Percentiles rank a stretch among this genome's conserved stretches.
Evolutionary conservation across 177 flowering plant species (phyloP).

Genomic region (Vitis hybrid): DNA sequence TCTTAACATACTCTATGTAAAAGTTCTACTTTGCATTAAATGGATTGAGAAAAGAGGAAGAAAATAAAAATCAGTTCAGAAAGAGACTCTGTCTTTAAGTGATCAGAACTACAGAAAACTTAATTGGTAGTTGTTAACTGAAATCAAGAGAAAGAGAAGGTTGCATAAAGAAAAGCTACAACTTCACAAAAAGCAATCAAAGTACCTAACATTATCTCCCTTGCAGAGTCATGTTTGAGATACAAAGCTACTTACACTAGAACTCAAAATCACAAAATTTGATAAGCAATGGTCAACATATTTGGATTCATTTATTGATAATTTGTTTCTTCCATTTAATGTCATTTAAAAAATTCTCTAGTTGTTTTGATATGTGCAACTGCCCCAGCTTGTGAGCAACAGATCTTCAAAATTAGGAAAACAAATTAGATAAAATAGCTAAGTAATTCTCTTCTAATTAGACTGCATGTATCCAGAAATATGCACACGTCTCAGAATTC

Average conservation of each 20-base stretch:
- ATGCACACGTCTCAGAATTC: not conserved
- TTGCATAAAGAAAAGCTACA: too few relatives aligned
- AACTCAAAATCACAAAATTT: not conserved
- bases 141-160: too few relatives aligned
- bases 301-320: not conserved
- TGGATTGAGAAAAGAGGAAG: too few relatives aligned
- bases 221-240: not conserved
- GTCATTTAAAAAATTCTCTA: not conserved
- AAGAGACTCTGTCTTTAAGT: too few relatives aligned
- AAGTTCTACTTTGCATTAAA: too few relatives aligned
- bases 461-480: not conserved
- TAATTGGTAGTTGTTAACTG: too few relatives aligned
- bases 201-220: not conserved
- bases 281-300: not conserved
- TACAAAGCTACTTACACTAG: not conserved
- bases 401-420: not conserved
- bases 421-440: not conserved
- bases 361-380: not conserved
- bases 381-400: not conserved
- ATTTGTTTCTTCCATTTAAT: not conserved
- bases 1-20: too few relatives aligned
- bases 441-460: not conserved
- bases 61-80: too few relatives aligned
- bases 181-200: too few relatives aligned
- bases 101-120: too few relatives aligned